phyloP scores from a whole-genome alignment of 1,284 basidiomycete species.

The Agroathelia rolfsii region DNA sequence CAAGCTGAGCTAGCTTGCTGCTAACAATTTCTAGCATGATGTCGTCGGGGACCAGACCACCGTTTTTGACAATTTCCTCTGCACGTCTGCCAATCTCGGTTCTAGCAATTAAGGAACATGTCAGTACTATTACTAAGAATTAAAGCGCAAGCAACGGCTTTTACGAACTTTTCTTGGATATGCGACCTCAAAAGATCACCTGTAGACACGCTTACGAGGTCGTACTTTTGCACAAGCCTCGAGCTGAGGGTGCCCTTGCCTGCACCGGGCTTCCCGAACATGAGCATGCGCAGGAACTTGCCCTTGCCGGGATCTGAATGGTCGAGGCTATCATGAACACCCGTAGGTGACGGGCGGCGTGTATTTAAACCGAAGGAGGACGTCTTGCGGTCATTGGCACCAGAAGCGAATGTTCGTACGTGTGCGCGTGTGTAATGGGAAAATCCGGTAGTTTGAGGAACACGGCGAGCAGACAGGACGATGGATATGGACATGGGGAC shows the following conservation, averaged over 20 bases:
- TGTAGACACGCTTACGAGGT: constrained; percentile 65
- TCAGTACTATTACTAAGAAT: constrained; percentile 1
- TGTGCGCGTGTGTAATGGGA: too few relatives aligned
- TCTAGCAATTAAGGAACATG: too few relatives aligned
- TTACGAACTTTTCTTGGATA: constrained; percentile 51
- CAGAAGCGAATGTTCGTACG: too few relatives aligned
- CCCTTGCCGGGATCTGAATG: too few relatives aligned
- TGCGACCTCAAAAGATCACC: constrained; percentile 77
- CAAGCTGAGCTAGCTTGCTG: constrained; percentile 57
- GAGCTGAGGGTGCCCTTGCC: constrained; percentile 74
- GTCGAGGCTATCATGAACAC: too few relatives aligned
- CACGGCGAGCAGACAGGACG: too few relatives aligned
- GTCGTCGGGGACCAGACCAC: constrained; percentile 69
- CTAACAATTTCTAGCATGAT: constrained; percentile 69
- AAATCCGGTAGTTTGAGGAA: too few relatives aligned
- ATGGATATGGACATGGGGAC: too few relatives aligned
- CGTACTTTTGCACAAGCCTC: constrained; percentile 66
- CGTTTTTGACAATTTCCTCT: constrained; percentile 66
- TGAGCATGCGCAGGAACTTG: constrained; percentile 58
- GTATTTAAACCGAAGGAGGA: too few relatives aligned
- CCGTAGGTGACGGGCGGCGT: too few relatives aligned
- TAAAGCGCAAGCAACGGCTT: background rate
- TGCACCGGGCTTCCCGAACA: constrained; percentile 76
- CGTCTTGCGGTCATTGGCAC: too few relatives aligned
- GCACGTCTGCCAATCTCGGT: constrained; percentile 66